Evolutionary conservation across 805 yeast genomes (phyloP), one percentile per base, ranked within the genome.

Genomic region (Nakazawaea ernobii): DNA sequence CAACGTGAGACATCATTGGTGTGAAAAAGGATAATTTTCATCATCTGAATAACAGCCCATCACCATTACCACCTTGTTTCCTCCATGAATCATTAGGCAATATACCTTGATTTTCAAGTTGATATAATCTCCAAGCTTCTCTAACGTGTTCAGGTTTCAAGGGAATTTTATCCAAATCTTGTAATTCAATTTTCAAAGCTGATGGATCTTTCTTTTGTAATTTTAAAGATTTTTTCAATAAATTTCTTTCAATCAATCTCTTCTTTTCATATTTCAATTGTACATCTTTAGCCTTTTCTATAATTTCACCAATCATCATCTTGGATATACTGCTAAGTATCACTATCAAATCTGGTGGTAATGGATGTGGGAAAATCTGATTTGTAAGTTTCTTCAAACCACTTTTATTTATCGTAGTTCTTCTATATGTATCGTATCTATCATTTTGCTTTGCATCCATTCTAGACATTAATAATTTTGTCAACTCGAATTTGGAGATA

Each of bases 251-350:
- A 28, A 61, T 51, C 9, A 64, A 67, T 54, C 66, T 55, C 48
- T 70, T 61, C 65, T 75, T 71, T 56, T 70, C 65, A 56, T 78
- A 77, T 49, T 76, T 70, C 46, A 74, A 69, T 59, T 87, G 91
- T 1, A 86, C 79, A 45, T 80, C 84, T 52, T 83, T 73, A 0
- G 96, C 95, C 56, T 79, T 73, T 52, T 91, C 95, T 10, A 91
- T 84, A 14, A 91, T 76, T 56, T 91, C 97, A 10, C 96, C 96
- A n/a, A 90, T 75, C 60, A 87, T 83, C 55, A 88, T 86, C 60
- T 91, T 91, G 2, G 95, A 86, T 47, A 89, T 75, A 62, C 97
- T 96, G 6, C 92, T 86, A 41, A 91, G 64, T 8, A 89, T 82
- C 45, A 87, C 82, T 0, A 95, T 86, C 20, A 89, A 83, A 52